Percentiles rank a stretch among this genome's conserved stretches.
Conservation (phyloP, 441 rosid species). For the Populus hybrid region DNA sequence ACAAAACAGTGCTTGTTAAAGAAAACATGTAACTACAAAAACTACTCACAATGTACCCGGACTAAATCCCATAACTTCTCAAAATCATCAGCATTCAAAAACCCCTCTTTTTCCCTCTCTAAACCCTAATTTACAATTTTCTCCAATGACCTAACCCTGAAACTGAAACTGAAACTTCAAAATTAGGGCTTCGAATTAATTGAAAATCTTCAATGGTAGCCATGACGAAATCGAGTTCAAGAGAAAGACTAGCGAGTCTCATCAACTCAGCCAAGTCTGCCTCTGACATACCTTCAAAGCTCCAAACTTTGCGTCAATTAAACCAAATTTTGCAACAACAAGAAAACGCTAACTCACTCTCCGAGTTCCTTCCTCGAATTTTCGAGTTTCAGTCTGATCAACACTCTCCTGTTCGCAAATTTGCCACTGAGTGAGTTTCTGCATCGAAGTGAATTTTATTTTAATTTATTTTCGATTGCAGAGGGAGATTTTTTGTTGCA, state of each 20-base stretch:
- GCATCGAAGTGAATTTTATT: not conserved
- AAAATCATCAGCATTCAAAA: not conserved
- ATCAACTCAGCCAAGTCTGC: conserved; percentile 53
- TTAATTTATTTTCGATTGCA: not conserved
- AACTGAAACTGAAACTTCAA: not conserved
- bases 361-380: conserved; percentile 69
- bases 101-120: conserved; percentile 11
- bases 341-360: conserved; percentile 38
- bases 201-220: conserved; percentile 41
- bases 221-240: conserved; percentile 46
- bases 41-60: not conserved
- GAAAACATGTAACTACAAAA: no score
- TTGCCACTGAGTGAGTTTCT: conserved; percentile 52
- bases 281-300: conserved; percentile 64
- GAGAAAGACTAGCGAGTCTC: conserved; percentile 52
- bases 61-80: not conserved
- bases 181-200: conserved; percentile 6
- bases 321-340: conserved; percentile 41
- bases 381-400: conserved; percentile 73
- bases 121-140: not conserved
- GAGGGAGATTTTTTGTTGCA: not conserved
- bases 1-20: not conserved
- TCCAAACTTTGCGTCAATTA: conserved; percentile 58
- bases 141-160: conserved; percentile 2
- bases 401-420: conserved; percentile 77